These are phyloP conservation scores for Echites panduratus DNA, from an alignment of 257 asterid species.

Conservation along the genomic window DNA sequence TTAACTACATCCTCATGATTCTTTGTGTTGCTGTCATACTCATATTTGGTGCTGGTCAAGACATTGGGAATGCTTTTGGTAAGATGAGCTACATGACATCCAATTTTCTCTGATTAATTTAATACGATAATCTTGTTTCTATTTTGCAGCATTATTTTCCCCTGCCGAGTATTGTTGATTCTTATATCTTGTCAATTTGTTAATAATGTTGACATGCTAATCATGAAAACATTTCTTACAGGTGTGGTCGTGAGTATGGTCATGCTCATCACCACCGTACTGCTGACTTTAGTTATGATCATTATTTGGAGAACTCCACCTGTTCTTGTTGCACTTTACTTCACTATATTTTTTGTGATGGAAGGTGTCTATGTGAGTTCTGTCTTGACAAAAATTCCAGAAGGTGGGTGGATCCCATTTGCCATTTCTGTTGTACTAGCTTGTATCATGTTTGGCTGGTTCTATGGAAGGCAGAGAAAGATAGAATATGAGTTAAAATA, in stretches of 20 bases:
- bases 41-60: constrained; percentile 35
- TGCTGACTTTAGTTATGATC: constrained; percentile 34
- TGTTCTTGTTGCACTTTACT: constrained; percentile 20
- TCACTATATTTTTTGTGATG: constrained; percentile 24
- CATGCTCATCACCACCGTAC: constrained; percentile 32
- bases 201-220: background rate
- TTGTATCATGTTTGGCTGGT: constrained; percentile 37
- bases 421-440: constrained; percentile 28
- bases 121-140: background rate
- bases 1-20: constrained; percentile 30
- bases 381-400: constrained; percentile 28
- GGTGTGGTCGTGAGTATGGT: constrained; percentile 37
- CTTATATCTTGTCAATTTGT: background rate
- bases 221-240: constrained; percentile 6
- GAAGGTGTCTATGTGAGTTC: constrained; percentile 33
- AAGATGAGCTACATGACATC: background rate
- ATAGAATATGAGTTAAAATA: constrained; percentile 25
- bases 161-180: background rate
- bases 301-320: constrained; percentile 30
- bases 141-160: background rate
- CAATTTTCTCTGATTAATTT: background rate
- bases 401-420: constrained; percentile 46
- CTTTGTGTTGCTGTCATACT: constrained; percentile 34
- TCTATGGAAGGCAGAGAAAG: constrained; percentile 33
- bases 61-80: constrained; percentile 40